Evolutionary conservation across 2,329 filamentous ascomycete species (phyloP).

Genomic region (Fusarium sp.): DNA sequence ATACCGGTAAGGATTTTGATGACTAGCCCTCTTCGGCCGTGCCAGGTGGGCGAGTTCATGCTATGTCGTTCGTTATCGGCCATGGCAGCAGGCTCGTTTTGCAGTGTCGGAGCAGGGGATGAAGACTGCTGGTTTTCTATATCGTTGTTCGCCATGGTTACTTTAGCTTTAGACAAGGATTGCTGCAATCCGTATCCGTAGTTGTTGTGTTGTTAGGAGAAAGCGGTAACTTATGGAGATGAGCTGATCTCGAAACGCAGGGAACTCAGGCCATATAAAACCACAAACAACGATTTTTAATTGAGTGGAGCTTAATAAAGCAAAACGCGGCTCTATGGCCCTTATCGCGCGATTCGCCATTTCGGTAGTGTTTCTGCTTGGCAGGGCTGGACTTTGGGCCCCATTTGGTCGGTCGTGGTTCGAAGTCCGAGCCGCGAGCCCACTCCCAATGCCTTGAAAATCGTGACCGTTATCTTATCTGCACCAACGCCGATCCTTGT

Average conservation of each 20-base stretch:
- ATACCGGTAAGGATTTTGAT: conserved; percentile 35
- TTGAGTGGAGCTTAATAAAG: background rate
- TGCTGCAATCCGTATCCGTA: too few species aligned
- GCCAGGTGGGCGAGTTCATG: conserved; percentile 33
- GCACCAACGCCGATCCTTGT: too few species aligned
- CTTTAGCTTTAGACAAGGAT: too few species aligned
- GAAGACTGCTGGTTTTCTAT: conserved; percentile 27
- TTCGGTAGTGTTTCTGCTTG: background rate
- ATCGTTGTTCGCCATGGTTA: conserved; percentile 16
- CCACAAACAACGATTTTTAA: background rate
- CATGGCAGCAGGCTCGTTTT: conserved; percentile 18
- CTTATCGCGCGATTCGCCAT: conserved; percentile 4
- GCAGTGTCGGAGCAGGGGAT: conserved; percentile 36
- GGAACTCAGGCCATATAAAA: background rate
- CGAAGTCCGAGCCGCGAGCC: conserved; percentile 8
- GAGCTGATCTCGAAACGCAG: background rate
- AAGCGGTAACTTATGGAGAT: background rate
- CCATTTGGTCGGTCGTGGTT: background rate
- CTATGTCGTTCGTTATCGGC: conserved; percentile 16
- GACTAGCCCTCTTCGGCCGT: conserved; percentile 14
- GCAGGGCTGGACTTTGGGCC: background rate
- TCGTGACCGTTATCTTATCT: too few species aligned
- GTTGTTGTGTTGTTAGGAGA: background rate
- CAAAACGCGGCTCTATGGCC: background rate
- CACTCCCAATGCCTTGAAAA: too few species aligned